Conservation (phyloP, 139 green algal genomes). For the Nannochloris sp. region DNA sequence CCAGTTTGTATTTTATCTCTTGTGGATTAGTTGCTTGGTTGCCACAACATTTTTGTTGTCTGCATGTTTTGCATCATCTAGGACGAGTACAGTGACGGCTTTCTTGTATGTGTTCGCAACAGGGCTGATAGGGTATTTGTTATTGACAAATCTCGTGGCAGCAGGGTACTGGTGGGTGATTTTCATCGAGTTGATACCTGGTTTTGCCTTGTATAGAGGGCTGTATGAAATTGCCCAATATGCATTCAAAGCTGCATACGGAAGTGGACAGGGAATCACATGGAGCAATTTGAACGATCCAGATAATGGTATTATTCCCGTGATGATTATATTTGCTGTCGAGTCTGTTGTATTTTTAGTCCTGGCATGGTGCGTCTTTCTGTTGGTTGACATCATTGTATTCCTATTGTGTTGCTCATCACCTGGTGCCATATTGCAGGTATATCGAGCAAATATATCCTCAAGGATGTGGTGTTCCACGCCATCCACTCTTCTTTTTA, state of each 20-base stretch:
- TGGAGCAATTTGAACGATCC: conserved; percentile 52
- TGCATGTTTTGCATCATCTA: conserved; percentile 53
- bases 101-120: conserved; percentile 76
- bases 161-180: conserved; percentile 34
- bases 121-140: conserved; percentile 35
- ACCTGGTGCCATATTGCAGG: too few species aligned
- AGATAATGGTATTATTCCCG: conserved; percentile 44
- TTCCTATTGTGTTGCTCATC: too few species aligned
- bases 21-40: conserved; percentile 80
- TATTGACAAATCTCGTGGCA: conserved; percentile 28
- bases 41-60: conserved; percentile 71
- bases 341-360: conserved; percentile 72
- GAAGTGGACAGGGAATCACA: conserved; percentile 54
- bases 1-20: conserved; percentile 74
- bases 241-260: conserved; percentile 56
- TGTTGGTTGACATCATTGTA: too few species aligned
- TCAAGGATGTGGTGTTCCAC: conserved; percentile 57
- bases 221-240: conserved; percentile 66
- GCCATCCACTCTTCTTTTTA: conserved; percentile 90
- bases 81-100: conserved; percentile 52
- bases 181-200: conserved; percentile 67
- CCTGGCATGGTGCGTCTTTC: conserved; percentile 35
- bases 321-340: conserved; percentile 58
- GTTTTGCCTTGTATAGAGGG: conserved; percentile 71
- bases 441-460: conserved; percentile 72